A percentile compares a stretch with the other conserved stretches of the same genome.
phyloP scores from a whole-genome alignment of 371 early-diverging fungal species.

The Apophysomyces trapeziformis region DNA sequence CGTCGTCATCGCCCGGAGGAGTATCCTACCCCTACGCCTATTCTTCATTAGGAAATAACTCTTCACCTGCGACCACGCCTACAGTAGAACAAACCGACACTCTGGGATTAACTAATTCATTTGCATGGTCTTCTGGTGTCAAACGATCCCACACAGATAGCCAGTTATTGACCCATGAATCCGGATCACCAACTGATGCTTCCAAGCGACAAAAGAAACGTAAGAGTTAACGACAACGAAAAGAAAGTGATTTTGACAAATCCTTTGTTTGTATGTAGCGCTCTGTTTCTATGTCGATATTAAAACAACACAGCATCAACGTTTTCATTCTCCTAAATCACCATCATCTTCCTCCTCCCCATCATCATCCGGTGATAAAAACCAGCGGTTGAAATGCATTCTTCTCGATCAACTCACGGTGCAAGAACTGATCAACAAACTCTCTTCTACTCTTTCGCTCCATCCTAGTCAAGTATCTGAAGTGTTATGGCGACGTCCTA shows the following conservation, averaged over 20 bases:
- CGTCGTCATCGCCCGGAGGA: neutral
- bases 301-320: conserved; percentile 28
- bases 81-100: neutral
- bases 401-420: conserved; percentile 13
- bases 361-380: conserved; percentile 12
- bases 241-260: too few relatives aligned
- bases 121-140: conserved; percentile 4
- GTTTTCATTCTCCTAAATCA: conserved; percentile 23
- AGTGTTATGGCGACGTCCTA: conserved; percentile 27
- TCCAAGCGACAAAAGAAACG: conserved; percentile 7
- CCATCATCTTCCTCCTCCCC: conserved; percentile 11
- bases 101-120: neutral
- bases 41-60: neutral
- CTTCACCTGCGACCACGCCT: neutral
- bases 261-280: neutral
- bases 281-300: conserved; percentile 21
- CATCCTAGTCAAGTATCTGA: conserved; percentile 27
- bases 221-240: neutral
- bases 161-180: neutral
- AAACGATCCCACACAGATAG: conserved; percentile 6
- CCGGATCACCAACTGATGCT: neutral
- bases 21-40: neutral
- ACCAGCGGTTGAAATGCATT: conserved; percentile 15
- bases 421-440: conserved; percentile 20
- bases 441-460: conserved; percentile 22